phyloP scores from a whole-genome alignment of 805 yeast species.

The Geotrichum ghanense region DNA sequence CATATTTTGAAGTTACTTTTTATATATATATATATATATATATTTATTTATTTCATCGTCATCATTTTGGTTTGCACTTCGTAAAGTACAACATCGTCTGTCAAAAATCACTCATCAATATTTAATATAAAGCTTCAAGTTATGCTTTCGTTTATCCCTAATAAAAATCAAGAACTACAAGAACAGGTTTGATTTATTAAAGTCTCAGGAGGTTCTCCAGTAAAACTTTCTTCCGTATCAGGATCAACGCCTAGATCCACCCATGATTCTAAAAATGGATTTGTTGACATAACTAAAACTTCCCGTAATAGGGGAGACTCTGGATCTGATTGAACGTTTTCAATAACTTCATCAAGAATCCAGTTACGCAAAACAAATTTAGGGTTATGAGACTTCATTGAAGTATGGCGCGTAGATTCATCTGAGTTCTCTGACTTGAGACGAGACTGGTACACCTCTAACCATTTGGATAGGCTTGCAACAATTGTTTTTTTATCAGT shows the following conservation, averaged over 20 bases:
- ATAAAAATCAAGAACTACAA: slow-evolving; percentile 41
- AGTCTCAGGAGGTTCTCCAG: slow-evolving; percentile 38
- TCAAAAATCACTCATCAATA: too few species aligned
- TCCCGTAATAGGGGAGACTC: slow-evolving; percentile 45
- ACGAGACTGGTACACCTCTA: slow-evolving; percentile 36
- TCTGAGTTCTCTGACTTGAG: slow-evolving; percentile 28
- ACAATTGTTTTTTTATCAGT: slow-evolving; percentile 27
- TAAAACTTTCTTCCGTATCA: slow-evolving; percentile 42
- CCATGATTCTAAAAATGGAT: slow-evolving; percentile 58
- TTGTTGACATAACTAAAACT: slow-evolving; percentile 55
- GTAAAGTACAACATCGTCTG: too few species aligned
- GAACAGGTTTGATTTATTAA: slow-evolving; percentile 62
- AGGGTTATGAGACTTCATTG: slow-evolving; percentile 53
- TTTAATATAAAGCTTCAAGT: too few species aligned
- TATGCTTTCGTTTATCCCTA: too few species aligned
- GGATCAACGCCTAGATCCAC: slow-evolving; percentile 47
- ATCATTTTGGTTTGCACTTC: too few species aligned
- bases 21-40: too few species aligned
- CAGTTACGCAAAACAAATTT: slow-evolving; percentile 73
- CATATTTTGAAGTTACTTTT: too few species aligned
- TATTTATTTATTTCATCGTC: too few species aligned
- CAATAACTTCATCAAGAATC: slow-evolving; percentile 76
- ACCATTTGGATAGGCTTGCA: slow-evolving; percentile 42
- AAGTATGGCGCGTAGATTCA: slow-evolving; percentile 29
- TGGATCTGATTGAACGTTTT: slow-evolving; percentile 38